Percentiles rank a stretch among this genome's conserved stretches.
These are phyloP conservation scores for Rhododendron henanense DNA, from an alignment of 148 eudicot genomes.

Conservation along the genomic window DNA sequence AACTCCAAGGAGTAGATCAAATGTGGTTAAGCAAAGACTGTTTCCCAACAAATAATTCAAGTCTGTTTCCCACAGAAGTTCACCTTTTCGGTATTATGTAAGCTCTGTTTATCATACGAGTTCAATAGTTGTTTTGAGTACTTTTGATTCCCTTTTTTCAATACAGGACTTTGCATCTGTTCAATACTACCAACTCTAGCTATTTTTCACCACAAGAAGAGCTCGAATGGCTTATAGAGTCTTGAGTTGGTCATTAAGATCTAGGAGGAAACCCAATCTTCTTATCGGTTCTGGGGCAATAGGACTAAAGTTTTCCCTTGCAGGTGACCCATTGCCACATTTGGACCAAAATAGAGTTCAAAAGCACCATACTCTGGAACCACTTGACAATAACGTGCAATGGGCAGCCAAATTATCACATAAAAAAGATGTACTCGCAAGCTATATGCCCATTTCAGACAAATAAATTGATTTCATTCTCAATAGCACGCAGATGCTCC, in stretches of 20 bases:
- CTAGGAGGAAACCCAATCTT: background rate
- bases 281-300: background rate
- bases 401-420: background rate
- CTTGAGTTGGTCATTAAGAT: background rate
- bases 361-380: background rate
- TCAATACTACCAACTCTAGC: background rate
- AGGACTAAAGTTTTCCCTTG: background rate
- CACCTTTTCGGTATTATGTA: background rate
- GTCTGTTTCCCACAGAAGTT: background rate
- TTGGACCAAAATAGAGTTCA: background rate
- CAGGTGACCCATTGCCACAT: background rate
- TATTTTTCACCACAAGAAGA: background rate
- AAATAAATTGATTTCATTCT: background rate
- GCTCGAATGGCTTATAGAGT: background rate
- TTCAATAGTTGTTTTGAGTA: background rate
- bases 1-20: background rate
- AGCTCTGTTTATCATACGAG: background rate
- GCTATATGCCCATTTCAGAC: background rate
- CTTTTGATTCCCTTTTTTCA: background rate
- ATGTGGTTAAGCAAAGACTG: background rate
- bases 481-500: background rate
- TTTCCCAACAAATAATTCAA: background rate
- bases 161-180: background rate
- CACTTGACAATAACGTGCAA: background rate
- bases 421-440: background rate